A percentile compares a stretch with the other conserved stretches of the same genome.
Conservation (phyloP, 306 rosid species). For the Cucurbita ficifolia region DNA sequence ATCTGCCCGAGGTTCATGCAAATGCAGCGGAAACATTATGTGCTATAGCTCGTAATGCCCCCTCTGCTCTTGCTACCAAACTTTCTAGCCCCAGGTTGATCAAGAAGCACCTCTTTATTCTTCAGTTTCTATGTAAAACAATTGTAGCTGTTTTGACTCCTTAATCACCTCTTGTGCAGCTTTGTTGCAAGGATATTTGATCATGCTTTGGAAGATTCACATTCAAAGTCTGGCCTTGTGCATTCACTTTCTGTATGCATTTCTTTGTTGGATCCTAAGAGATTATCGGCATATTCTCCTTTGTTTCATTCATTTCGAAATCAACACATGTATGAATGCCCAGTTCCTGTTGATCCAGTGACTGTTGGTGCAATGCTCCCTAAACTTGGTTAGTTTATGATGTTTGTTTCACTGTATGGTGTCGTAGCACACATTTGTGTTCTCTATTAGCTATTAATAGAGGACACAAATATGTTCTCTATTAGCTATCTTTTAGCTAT, state of each 20-base stretch:
- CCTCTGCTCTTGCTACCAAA: slow-evolving; percentile 76
- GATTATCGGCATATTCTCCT: slow-evolving; percentile 48
- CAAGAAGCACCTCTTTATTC: not conserved
- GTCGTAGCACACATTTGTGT: not conserved
- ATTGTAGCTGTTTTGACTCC: slow-evolving; percentile 2
- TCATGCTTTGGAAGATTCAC: slow-evolving; percentile 86
- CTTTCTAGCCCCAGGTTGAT: slow-evolving; percentile 91
- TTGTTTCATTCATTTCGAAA: slow-evolving; percentile 77
- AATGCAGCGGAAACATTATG: slow-evolving; percentile 89
- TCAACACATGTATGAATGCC: slow-evolving; percentile 76
- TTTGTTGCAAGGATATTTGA: slow-evolving; percentile 63
- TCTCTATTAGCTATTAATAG: not conserved
- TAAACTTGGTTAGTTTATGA: slow-evolving; percentile 49
- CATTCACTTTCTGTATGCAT: slow-evolving; percentile 86
- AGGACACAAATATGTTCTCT: too few species aligned
- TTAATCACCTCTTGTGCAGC: slow-evolving; percentile 32
- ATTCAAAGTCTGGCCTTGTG: slow-evolving; percentile 66
- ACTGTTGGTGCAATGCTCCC: slow-evolving; percentile 85
- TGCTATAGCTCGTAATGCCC: slow-evolving; percentile 71
- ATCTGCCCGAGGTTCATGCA: slow-evolving; percentile 88
- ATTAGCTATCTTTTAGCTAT: not conserved
- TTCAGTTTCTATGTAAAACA: not conserved
- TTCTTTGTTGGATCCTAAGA: slow-evolving; percentile 88
- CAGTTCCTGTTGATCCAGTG: slow-evolving; percentile 60
- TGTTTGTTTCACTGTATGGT: not conserved